Base-by-base conservation (phyloP, 116 monocot species). In the Zostera marina region DNA sequence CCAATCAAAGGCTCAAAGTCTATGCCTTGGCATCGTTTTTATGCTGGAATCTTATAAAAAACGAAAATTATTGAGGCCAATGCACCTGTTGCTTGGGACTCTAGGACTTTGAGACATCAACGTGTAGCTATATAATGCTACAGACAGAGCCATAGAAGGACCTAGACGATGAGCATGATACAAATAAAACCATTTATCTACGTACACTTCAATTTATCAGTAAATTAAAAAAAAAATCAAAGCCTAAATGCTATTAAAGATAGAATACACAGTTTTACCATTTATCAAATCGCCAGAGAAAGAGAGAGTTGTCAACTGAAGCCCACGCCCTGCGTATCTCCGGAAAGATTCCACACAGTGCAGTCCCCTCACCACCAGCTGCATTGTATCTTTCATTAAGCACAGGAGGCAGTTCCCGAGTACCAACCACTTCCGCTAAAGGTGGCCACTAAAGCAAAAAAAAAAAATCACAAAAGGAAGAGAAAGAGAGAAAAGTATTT, bases 261-360 rank as follows among this genome's bases (percentile, higher is more conserved):
- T 24, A 55, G 11, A 20, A 55, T 22, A 22, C 54, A 15, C 32
- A 38, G 0, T 56, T 39, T 61, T n/a, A 96, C 96, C 90, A 81
- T 73, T 98, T 98, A 71, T 98, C 91, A 63, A 83, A 90, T 8
- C 90, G 86, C 98, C 98, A 98, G 25, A 98, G 59, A 61, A 98
- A 98, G 47, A 98, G 62, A 32, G 90, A 81, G 72, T 87, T 98
- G 63, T 90, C 98, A 52, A 98, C 98, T 16, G 98, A 90, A 44
- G 98, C 98, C 98, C 98, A 98, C 9, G 91, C 91, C 56, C 86
- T 68, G 21, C 72, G 74, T 54, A 98, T 90, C 61, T 98, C 86
- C 41, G 91, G 81, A 61, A 98, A 98, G 25, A 90, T 77, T 48
- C 98, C 98, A 67, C 98, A 98, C 16, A 98, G 60, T 14, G 91